Percentiles rank a stretch among this genome's conserved stretches.
Conservation (phyloP, 1,284 basidiomycete species). For the Ustilago shanxiensis region DNA sequence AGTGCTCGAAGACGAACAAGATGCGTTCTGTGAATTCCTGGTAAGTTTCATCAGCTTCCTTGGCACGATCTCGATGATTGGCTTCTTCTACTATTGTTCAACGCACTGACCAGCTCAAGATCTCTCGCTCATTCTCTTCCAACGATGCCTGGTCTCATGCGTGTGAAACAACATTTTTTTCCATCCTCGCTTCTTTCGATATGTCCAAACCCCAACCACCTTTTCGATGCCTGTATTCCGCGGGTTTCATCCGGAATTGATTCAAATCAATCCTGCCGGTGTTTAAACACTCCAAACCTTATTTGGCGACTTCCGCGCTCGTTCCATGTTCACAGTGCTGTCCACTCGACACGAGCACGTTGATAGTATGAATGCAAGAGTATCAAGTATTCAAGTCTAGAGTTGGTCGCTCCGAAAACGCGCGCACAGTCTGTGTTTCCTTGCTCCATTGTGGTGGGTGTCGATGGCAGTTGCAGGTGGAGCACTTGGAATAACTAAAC, state of each 20-base stretch:
- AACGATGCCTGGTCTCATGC: neutral
- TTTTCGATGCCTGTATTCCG: neutral
- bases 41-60: conserved; percentile 14
- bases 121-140: neutral
- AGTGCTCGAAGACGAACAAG: conserved; percentile 44
- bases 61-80: neutral
- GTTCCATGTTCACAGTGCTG: conserved; percentile 2
- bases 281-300: neutral
- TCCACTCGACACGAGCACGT: conserved; percentile 14
- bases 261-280: neutral
- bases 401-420: neutral
- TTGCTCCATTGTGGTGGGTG: neutral
- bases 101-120: neutral
- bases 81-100: neutral
- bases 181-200: neutral
- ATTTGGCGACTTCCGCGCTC: neutral
- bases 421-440: neutral
- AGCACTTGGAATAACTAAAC: too few species aligned
- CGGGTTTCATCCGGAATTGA: neutral
- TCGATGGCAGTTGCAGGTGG: too few species aligned
- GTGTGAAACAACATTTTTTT: neutral
- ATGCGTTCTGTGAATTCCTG: conserved; percentile 62
- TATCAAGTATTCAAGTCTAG: neutral
- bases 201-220: neutral
- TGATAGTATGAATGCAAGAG: conserved; percentile 10